phyloP scores from a whole-genome alignment of 2,329 filamentous ascomycete genomes.

The Aspergillus fumigatus region DNA sequence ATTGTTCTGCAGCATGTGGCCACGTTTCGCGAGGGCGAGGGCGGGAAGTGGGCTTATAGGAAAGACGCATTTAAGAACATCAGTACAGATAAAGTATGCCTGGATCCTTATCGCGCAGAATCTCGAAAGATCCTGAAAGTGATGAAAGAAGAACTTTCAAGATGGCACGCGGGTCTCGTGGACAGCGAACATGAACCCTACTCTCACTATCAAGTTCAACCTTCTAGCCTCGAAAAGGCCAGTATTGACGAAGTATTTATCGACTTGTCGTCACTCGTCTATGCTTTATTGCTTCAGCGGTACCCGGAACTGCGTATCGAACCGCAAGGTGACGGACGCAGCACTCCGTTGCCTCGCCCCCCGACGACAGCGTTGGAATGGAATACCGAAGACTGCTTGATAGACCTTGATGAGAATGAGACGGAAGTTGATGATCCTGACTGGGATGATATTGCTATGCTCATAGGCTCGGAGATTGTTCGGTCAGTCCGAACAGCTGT shows the following conservation, averaged over 20 bases:
- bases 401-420: conserved; percentile 69
- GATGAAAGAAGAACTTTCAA: conserved; percentile 69
- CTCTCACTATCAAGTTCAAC: conserved; percentile 20
- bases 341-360: conserved; percentile 68
- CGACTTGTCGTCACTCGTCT: conserved; percentile 81
- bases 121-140: conserved; percentile 74
- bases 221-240: conserved; percentile 76
- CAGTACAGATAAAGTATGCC: conserved; percentile 82
- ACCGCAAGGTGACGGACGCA: conserved; percentile 47
- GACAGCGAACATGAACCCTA: conserved; percentile 10
- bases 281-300: conserved; percentile 66
- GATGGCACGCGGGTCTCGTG: conserved; percentile 24
- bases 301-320: conserved; percentile 65
- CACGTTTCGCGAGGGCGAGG: conserved; percentile 88
- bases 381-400: conserved; percentile 69
- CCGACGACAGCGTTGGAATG: conserved; percentile 72
- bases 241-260: conserved; percentile 94
- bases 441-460: conserved; percentile 90
- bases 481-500: conserved; percentile 67
- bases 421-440: conserved; percentile 78
- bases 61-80: conserved; percentile 76
- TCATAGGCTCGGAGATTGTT: conserved; percentile 85
- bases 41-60: conserved; percentile 79
- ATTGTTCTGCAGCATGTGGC: conserved; percentile 88
- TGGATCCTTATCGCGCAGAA: conserved; percentile 86